phyloP scores from a whole-genome alignment of 2,329 filamentous ascomycete genomes.

The Calonectria pseudoturangicola region DNA sequence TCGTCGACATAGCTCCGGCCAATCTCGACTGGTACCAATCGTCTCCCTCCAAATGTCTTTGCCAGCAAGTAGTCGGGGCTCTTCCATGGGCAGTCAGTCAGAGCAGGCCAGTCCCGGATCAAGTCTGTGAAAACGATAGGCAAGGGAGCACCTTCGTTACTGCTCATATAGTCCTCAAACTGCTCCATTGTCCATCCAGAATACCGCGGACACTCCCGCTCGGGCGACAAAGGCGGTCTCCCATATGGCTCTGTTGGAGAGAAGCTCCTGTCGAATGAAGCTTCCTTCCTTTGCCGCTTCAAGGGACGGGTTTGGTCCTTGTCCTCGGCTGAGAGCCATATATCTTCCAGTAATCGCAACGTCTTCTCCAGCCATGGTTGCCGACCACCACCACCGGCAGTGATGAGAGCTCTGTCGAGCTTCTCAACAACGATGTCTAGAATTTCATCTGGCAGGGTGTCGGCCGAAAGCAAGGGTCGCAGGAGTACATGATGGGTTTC shows the following conservation, averaged over 20 bases:
- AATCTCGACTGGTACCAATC: conserved; percentile 90
- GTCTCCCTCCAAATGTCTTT: conserved; percentile 83
- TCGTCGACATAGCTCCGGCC: conserved; percentile 91
- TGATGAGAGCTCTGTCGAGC: conserved; percentile 86
- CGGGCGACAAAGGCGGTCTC: conserved; percentile 51
- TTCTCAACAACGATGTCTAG: conserved; percentile 76
- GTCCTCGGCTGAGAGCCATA: conserved; percentile 46
- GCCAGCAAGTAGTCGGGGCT: conserved; percentile 83
- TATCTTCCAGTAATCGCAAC: conserved; percentile 64
- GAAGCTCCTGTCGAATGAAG: conserved; percentile 46
- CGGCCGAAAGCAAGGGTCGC: conserved; percentile 20
- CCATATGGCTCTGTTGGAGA: conserved; percentile 55
- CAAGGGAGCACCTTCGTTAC: conserved; percentile 63
- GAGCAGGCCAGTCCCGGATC: conserved; percentile 83
- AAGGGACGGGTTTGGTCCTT: conserved; percentile 41
- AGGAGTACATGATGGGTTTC: conserved; percentile 68
- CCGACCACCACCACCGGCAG: conserved; percentile 78
- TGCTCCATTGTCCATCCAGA: conserved; percentile 70
- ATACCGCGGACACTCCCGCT: conserved; percentile 52
- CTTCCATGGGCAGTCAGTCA: conserved; percentile 80
- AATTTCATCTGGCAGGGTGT: conserved; percentile 40
- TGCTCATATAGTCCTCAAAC: conserved; percentile 78
- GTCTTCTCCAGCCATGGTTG: conserved; percentile 71
- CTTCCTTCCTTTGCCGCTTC: conserved; percentile 48
- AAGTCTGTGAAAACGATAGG: conserved; percentile 83